Evolutionary conservation across 2,329 filamentous ascomycete genomes (phyloP).

Genomic region (Xylariaceae sp.): DNA sequence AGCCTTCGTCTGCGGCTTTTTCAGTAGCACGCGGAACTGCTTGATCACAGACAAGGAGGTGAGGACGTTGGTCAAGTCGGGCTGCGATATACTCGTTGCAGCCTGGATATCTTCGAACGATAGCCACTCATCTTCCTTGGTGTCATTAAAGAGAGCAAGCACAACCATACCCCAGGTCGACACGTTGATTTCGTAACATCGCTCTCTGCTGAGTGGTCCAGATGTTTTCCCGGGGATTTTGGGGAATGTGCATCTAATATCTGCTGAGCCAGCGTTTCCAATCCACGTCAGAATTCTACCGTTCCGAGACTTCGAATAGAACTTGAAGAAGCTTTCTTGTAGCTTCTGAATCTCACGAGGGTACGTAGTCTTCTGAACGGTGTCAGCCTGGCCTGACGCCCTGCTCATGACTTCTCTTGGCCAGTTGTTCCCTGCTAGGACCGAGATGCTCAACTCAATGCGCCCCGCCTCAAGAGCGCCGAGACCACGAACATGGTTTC

Average conservation of each 20-base stretch:
- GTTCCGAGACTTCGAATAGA: conserved; percentile 81
- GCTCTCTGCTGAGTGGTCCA: conserved; percentile 53
- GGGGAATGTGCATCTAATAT: conserved; percentile 75
- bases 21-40: conserved; percentile 66
- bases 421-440: conserved; percentile 93
- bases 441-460: conserved; percentile 75
- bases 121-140: conserved; percentile 48
- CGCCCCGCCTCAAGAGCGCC: conserved; percentile 52
- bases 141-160: conserved; percentile 80
- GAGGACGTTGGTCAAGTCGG: conserved; percentile 70
- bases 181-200: conserved; percentile 84
- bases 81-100: conserved; percentile 68
- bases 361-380: conserved; percentile 58
- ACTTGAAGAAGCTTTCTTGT: conserved; percentile 81
- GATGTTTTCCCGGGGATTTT: conserved; percentile 65
- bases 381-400: conserved; percentile 44
- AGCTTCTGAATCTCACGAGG: conserved; percentile 68
- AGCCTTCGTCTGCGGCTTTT: conserved; percentile 73
- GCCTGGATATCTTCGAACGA: conserved; percentile 75
- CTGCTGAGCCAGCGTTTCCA: conserved; percentile 67
- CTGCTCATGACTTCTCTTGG: conserved; percentile 80
- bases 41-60: conserved; percentile 82
- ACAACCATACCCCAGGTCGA: conserved; percentile 91
- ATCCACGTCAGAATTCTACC: conserved; percentile 86
- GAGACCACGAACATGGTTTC: conserved; percentile 54